Base-by-base conservation (phyloP, 2,329 filamentous ascomycete genomes). In the Sclerotinia borealis region DNA sequence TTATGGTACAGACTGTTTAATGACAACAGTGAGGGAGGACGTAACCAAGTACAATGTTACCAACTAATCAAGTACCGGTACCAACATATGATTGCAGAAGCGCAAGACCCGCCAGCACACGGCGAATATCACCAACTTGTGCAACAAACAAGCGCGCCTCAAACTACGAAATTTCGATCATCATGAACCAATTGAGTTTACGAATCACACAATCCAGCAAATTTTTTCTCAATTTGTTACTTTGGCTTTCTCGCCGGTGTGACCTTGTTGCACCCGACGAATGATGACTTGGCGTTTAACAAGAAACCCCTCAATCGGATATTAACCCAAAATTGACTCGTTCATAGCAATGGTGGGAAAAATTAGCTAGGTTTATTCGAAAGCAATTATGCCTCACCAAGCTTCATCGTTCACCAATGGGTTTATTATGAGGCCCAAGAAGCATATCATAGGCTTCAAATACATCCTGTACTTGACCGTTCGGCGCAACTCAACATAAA, bases 101-200 rank as follows among this genome's bases (percentile, higher is more conserved):
- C 67, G 67, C 65, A 69, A 59, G 65, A 29, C 22, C 31, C 43
- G 56, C 41, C 39, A 49, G 22, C 31, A 48, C 43, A 62, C 17
- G 50, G 41, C 19, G 29, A 36, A 25, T 11, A 37, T 29, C 22
- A n/a, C 19, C 34, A 56, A 43, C 29, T 22, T 50, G 64, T 64
- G 54, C 64, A 63, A 72, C 68, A 71, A 63, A 72, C 68, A 71
- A 71, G 70, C 70, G 70, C 69, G 60, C 50, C 29, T 37, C 25
- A 27, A 27, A 62, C 25, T n/a, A 55, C n/a, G 13, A n/a, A 19
- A n/a, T 9, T 25, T 22, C 6, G 22, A 31, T 45, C 5, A 43
- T 22, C 50, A 15, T 41, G 5, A 41, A 34, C 60, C 51, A 58
- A 63, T 63, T 25, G 25, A 63, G 31, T n/a, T 39, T 17, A 25